Evolutionary conservation across 257 asterid genomes (phyloP), one percentile per base, ranked within the genome.

Genomic region (Solanum pennellii): DNA sequence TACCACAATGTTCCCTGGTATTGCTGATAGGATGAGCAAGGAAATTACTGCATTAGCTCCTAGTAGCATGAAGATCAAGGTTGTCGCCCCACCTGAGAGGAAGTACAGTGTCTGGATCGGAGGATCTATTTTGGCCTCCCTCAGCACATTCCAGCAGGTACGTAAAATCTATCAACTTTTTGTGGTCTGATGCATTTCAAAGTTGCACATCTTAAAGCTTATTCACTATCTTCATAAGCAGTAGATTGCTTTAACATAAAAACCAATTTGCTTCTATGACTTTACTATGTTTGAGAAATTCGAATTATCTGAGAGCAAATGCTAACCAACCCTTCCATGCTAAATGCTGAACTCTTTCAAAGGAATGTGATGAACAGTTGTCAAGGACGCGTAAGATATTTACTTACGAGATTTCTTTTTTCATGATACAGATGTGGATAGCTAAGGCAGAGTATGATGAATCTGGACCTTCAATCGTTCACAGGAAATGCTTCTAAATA

Each of bases 1-100:
- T 71, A 77, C 90, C 68, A 88, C 90, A 10, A 88, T 88, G 90
- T 88, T 88, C 86, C 88, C 90, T 0, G 90, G 90, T 11, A 86
- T 86, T 52, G 88, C 88, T 52, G 88, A 86, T 73, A 72, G 88
- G 88, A 86, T 86, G 88, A 73, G 88, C 88, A 86, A 86, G 83
- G 88, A 86, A 1, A 86, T 86, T 33, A 73, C 88, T 1, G 88
- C 88, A 73, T 86, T 86, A 79, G 88, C 88, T 86, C 88, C 88
- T 20, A 73, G 88, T 52, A 73, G 88, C 52, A 73, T 86, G 88
- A 86, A 86, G 88, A 86, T 86, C 84, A 86, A 86, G 84, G 88
- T 86, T 45, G 88, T 73, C 1, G 88, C 88, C 59, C 88, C 88
- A 1, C 88, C 88, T 31, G 74, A 86, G 83, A 73, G 88, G 88